These are phyloP conservation scores for Juglanconis sp. DNA, from an alignment of 2,329 filamentous ascomycete genomes.

Conservation along the genomic window DNA sequence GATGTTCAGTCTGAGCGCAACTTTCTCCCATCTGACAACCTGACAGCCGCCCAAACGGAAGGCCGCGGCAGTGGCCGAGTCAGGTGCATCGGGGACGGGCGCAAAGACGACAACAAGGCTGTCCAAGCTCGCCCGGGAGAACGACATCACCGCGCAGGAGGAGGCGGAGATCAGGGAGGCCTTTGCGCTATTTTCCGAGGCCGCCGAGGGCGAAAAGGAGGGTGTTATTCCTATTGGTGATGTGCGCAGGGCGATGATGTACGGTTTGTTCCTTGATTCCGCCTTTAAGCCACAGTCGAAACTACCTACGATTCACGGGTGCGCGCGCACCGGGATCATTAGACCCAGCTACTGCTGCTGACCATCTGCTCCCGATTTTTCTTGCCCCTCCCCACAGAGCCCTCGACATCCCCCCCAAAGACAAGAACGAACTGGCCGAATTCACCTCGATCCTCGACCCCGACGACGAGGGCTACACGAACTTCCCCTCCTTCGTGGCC, in stretches of 20 bases:
- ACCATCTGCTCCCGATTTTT: no score
- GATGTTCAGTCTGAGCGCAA: background rate
- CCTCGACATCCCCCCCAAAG: conserved; percentile 69
- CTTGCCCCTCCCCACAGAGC: conserved; percentile 52
- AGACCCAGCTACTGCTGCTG: no score
- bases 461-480: conserved; percentile 71
- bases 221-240: conserved; percentile 67
- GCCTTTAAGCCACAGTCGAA: background rate
- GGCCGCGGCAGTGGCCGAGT: conserved; percentile 28
- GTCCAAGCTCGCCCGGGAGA: conserved; percentile 88
- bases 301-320: no score
- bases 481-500: conserved; percentile 79
- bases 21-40: background rate
- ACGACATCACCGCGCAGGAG: conserved; percentile 79
- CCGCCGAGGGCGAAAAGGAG: conserved; percentile 68
- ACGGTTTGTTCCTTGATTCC: conserved; percentile 27
- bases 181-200: conserved; percentile 75
- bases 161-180: conserved; percentile 90
- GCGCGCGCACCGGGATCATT: background rate
- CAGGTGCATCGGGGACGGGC: conserved; percentile 28
- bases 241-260: conserved; percentile 72
- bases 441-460: conserved; percentile 83
- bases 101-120: conserved; percentile 47
- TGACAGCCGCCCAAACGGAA: conserved; percentile 54
- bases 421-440: conserved; percentile 65